phyloP scores from a whole-genome alignment of 352 stramenopile species.

The Phytophthora citrophthora region DNA sequence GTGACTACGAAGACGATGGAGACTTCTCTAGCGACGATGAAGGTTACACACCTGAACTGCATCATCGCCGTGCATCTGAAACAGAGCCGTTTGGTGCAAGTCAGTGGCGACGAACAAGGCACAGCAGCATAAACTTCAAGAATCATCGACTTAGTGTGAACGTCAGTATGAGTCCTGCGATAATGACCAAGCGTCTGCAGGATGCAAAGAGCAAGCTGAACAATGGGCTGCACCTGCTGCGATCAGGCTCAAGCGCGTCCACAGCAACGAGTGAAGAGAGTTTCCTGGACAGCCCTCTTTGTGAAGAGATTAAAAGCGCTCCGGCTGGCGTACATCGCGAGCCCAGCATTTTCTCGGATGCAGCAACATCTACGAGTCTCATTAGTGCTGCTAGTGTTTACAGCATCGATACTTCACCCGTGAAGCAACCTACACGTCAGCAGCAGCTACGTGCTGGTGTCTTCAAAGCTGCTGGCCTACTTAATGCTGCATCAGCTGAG shows the following conservation, averaged over 20 bases:
- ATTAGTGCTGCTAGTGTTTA: conserved; percentile 14
- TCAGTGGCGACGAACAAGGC: conserved; percentile 37
- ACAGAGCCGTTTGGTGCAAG: conserved; percentile 18
- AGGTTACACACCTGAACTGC: conserved; percentile 44
- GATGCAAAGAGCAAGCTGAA: conserved; percentile 39
- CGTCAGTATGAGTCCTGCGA: conserved; percentile 31
- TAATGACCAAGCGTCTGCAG: conserved; percentile 39
- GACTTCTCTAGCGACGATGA: conserved; percentile 73
- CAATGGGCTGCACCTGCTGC: conserved; percentile 42
- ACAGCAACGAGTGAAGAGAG: conserved; percentile 64
- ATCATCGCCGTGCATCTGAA: conserved; percentile 21
- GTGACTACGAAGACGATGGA: conserved; percentile 43
- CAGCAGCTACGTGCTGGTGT: conserved; percentile 51
- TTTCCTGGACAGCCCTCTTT: conserved; percentile 38
- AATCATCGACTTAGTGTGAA: conserved; percentile 41
- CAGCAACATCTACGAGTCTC: conserved; percentile 15
- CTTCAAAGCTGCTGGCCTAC: conserved; percentile 48
- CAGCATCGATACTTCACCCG: not conserved
- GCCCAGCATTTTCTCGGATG: conserved; percentile 26
- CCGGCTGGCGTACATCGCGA: conserved; percentile 22
- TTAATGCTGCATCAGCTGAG: conserved; percentile 61
- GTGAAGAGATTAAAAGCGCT: conserved; percentile 29
- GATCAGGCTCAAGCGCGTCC: conserved; percentile 52
- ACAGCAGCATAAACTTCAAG: conserved; percentile 36
- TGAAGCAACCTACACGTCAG: conserved; percentile 25